Base-by-base conservation (phyloP, 345 rosid species). In the Euphorbia peplus region DNA sequence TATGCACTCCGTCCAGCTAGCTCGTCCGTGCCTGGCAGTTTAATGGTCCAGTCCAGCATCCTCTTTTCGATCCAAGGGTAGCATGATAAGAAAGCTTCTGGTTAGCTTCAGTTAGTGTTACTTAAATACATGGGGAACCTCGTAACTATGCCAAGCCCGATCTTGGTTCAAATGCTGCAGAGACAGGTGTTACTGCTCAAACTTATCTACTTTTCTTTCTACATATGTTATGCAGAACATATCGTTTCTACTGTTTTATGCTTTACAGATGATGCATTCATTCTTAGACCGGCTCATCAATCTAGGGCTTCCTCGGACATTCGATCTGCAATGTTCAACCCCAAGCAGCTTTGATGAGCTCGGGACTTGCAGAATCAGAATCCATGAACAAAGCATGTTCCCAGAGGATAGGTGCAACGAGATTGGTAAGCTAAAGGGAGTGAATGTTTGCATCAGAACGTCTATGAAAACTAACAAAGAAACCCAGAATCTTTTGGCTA, bases 371-470 rank as follows among this genome's bases (percentile, higher is more conserved):
- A 88, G 93, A 67, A 53, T 95, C n/a, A 97, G 96, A 22, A 35
- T 95, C 37, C 80, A 77, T n/a, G 99, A 95, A 18, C 97, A 91
- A 81, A 76, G 93, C 35, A 93, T 91, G 46, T 95, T 95, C 80
- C 96, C 97, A 0, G 97, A 95, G 74, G 79, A 88, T 81, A 84
- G 79, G 79, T 86, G 56, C 59, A 93, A 89, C 76, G 83, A 81
- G 5, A 59, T 87, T 21, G 93, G 93, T 48, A 88, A 83, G 76
- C 77, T 87, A 7, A 85, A 78, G 74, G 99, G 99, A 69, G 88
- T 95, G 97, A 97, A 95, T 67, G 88, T 95, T 32, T 91, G 97
- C 86, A 90, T 91, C 37, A 52, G 87, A 46, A 95, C 96, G 3
- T 86, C 96, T 0, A 96, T 96, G 16, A 78, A 85, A 46, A 82